Evolutionary conservation across 139 green algal genomes (phyloP).

Genomic region (Haematococcus sp.): DNA sequence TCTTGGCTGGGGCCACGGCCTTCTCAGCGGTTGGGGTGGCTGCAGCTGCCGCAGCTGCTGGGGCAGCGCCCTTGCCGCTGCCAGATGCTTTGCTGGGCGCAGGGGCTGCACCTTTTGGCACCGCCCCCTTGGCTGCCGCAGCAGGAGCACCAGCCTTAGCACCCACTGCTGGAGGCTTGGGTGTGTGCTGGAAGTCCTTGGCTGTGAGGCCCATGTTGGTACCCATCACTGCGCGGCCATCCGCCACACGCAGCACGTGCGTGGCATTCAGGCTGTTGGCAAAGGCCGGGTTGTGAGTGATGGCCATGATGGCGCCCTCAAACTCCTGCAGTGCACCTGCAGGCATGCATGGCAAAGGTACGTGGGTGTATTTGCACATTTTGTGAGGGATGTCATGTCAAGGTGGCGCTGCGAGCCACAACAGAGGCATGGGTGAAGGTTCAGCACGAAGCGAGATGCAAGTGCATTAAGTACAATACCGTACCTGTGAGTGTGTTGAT

Average conservation of each 20-base stretch:
- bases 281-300: conserved; percentile 59
- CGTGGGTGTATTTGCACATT: too few relatives aligned
- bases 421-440: too few relatives aligned
- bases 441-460: too few relatives aligned
- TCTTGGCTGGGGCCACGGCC: neutral
- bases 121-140: conserved; percentile 14
- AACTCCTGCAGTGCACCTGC: conserved; percentile 44
- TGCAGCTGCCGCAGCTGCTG: conserved; percentile 12
- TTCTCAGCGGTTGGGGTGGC: neutral
- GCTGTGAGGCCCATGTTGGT: conserved; percentile 39
- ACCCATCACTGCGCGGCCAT: conserved; percentile 27
- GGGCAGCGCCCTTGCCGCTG: neutral
- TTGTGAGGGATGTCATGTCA: too few relatives aligned
- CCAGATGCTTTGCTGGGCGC: conserved; percentile 9
- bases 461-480: too few relatives aligned
- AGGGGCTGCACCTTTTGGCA: conserved; percentile 1
- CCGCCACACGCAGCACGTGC: conserved; percentile 46
- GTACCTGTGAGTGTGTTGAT: conserved; percentile 52
- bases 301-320: conserved; percentile 52
- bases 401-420: too few relatives aligned
- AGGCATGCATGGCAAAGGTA: too few relatives aligned
- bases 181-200: conserved; percentile 44
- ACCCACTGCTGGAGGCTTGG: neutral
- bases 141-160: conserved; percentile 5
- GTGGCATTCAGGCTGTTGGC: conserved; percentile 46